Percentiles rank a stretch among this genome's conserved stretches.
Evolutionary conservation across 1,139 yeast species (phyloP).

Genomic region (Kodamaea anthophila): DNA sequence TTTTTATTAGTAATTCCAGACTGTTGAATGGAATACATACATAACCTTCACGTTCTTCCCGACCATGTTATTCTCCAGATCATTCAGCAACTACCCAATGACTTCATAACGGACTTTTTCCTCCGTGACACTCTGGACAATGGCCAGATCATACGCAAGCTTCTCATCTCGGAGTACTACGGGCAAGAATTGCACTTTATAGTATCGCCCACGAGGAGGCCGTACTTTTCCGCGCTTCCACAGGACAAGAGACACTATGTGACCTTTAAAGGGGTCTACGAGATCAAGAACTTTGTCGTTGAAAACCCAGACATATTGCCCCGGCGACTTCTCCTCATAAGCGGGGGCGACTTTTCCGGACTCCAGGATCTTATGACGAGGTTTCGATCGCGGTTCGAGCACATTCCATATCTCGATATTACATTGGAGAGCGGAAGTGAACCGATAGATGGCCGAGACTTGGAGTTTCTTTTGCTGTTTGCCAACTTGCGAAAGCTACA

Average conservation of each 20-base stretch:
- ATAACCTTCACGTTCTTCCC: slow-evolving; percentile 23
- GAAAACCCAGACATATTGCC: slow-evolving; percentile 26
- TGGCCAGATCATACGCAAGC: slow-evolving; percentile 12
- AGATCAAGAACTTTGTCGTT: slow-evolving; percentile 27
- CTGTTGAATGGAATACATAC: no score
- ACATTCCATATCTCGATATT: slow-evolving; percentile 17
- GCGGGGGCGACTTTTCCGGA: slow-evolving; percentile 30
- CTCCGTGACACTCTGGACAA: slow-evolving; percentile 12
- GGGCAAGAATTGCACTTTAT: slow-evolving; percentile 29
- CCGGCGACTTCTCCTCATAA: slow-evolving; percentile 19
- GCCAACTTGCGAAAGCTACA: slow-evolving; percentile 27
- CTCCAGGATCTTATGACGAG: slow-evolving; percentile 19
- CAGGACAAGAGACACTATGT: slow-evolving; percentile 14
- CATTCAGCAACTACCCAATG: slow-evolving; percentile 19
- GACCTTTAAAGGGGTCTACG: slow-evolving; percentile 25
- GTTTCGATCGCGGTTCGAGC: slow-evolving; percentile 14
- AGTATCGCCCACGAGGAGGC: slow-evolving; percentile 26
- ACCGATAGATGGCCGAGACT: slow-evolving; percentile 14
- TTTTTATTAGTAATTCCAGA: no score
- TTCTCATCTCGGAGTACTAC: slow-evolving; percentile 24
- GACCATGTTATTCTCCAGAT: slow-evolving; percentile 23
- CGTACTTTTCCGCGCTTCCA: slow-evolving; percentile 19
- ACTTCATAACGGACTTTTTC: slow-evolving; percentile 24
- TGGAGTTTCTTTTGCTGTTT: slow-evolving; percentile 19
- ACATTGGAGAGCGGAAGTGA: slow-evolving; percentile 22